Conservation (phyloP, 495 filamentous ascomycete species). For the Neurospora sp. region DNA sequence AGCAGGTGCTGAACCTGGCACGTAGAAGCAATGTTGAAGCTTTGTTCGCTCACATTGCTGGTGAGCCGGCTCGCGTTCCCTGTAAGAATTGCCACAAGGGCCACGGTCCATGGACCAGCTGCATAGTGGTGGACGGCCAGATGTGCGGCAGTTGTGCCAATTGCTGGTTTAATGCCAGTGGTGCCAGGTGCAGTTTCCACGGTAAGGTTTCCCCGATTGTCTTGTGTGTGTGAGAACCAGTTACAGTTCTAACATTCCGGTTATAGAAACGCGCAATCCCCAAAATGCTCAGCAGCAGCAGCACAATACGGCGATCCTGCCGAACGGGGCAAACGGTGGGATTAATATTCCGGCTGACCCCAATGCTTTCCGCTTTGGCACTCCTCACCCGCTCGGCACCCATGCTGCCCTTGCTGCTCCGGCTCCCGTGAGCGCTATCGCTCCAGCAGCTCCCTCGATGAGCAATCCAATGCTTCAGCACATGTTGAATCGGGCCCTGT, state of each 20-base stretch:
- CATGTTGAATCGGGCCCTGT: conserved; percentile 28
- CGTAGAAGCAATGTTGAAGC: conserved; percentile 42
- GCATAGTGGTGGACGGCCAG: conserved; percentile 38
- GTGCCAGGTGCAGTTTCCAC: conserved; percentile 41
- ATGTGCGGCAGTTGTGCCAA: conserved; percentile 44
- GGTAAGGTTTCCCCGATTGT: conserved; percentile 20
- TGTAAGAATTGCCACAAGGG: conserved; percentile 46
- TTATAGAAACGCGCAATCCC: conserved; percentile 18
- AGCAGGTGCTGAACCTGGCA: conserved; percentile 33
- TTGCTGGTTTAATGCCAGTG: conserved; percentile 44
- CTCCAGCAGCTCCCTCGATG: conserved; percentile 17
- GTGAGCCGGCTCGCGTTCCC: conserved; percentile 29
- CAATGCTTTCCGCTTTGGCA: conserved; percentile 10
- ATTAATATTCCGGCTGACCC: conserved; percentile 15
- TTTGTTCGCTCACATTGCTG: conserved; percentile 39
- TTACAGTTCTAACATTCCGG: not conserved
- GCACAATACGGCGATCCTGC: conserved; percentile 12
- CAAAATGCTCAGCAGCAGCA: conserved; percentile 11
- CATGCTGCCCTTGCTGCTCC: conserved; percentile 8
- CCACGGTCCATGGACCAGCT: conserved; percentile 38
- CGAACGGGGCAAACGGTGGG: conserved; percentile 4
- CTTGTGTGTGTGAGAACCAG: not conserved
- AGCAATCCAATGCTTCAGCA: conserved; percentile 29
- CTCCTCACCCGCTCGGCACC: conserved; percentile 5
- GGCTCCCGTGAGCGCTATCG: conserved; percentile 6